Evolutionary conservation across 495 filamentous ascomycete species (phyloP), one percentile per base, ranked within the genome.

Genomic region (Aspergillus mulundensis): DNA sequence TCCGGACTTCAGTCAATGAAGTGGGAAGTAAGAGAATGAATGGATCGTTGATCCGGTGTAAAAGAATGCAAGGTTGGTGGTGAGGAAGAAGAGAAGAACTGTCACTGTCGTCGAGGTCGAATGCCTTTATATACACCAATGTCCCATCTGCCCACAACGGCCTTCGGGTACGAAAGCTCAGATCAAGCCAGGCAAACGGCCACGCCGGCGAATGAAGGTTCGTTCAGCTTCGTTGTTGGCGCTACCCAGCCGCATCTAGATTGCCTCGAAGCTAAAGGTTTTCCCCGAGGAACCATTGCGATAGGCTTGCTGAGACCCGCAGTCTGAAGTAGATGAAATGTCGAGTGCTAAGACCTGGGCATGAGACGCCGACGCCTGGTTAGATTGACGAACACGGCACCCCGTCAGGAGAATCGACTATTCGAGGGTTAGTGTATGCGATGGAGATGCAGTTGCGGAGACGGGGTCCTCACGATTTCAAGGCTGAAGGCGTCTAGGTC

Each of bases 1-100:
- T 36, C 32, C 32, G 12, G 62, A 69, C 66, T 70, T 71, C 70
- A 72, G 54, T 71, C 70, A 73, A 71, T 71, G 70, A 73, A 72
- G 63, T 66, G 55, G 44, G 43, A 44, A 56, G 30, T 24, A 65
- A 73, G 67, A 71, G 72, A 75, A 71, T 53, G 67, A 56, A 62
- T 63, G 67, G 70, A 64, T 67, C 65, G 47, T 36, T 20, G 36
- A 50, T 50, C 47, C 47, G 6, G 32, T 7, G 1, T 18, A 48
- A 50, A 50, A 50, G 47, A 50, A 50, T 50, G 47, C 47, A 50
- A 19, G 20, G 48, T 50, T 50, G 48, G 48, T 50, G 65, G 70
- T 68, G 65, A 50, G 57, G 42, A 58, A 54, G 68, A 67, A 46
- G 42, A 66, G 66, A 70, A 72, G 66, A 58, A 53, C 68, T 64